These are phyloP conservation scores for Carex sylvatica DNA, from an alignment of 202 grass and related monocot species.

Conservation along the genomic window DNA sequence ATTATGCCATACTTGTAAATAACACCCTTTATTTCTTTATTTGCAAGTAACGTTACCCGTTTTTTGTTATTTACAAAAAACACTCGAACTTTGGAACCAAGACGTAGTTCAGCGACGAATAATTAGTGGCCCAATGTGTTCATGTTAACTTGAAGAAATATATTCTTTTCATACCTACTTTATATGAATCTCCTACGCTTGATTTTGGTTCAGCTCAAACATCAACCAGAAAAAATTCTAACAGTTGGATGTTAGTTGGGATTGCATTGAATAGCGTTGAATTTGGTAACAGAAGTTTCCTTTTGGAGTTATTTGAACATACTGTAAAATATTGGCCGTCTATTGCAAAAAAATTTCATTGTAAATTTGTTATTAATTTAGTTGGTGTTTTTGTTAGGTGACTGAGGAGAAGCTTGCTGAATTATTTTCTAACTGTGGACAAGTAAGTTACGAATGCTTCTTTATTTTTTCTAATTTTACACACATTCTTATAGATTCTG, in stretches of 20 bases:
- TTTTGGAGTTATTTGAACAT: background rate
- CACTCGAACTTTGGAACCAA: background rate
- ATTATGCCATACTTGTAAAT: background rate
- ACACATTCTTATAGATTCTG: background rate
- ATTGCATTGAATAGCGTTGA: background rate
- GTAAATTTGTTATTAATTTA: conserved; percentile 32
- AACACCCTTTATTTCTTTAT: conserved; percentile 2
- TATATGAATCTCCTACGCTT: background rate
- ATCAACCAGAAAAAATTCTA: background rate
- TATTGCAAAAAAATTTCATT: conserved; percentile 8
- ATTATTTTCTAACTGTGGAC: conserved; percentile 76
- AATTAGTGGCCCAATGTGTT: background rate
- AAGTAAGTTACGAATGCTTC: conserved; percentile 51
- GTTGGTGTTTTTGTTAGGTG: conserved; percentile 53
- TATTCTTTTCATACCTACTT: background rate
- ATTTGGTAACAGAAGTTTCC: conserved; percentile 2
- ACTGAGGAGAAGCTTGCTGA: conserved; percentile 96
- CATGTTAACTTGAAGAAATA: background rate
- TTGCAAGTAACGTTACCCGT: background rate
- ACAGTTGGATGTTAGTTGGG: background rate
- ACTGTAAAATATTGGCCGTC: background rate
- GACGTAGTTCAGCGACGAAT: background rate
- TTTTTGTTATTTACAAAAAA: conserved; percentile 10
- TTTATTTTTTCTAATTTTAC: conserved; percentile 7
- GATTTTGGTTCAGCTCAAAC: background rate